Evolutionary conservation across 805 yeast species (phyloP).

Genomic region (Yueomyces sp.): DNA sequence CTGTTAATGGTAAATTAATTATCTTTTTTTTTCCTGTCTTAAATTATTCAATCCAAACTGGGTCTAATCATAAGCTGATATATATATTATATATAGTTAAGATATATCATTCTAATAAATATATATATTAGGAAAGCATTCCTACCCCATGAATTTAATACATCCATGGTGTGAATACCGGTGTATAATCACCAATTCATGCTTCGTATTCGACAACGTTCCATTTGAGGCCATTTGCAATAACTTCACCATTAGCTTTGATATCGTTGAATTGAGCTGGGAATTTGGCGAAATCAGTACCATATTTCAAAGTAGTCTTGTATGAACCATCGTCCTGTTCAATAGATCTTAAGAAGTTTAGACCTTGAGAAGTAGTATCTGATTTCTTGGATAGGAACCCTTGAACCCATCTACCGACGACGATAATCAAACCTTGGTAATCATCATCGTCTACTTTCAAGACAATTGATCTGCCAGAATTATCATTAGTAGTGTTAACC

Average conservation of each 20-base stretch:
- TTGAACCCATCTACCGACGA: constrained; percentile 24
- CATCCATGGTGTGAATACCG: no score
- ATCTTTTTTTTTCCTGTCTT: no score
- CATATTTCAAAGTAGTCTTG: constrained; percentile 10
- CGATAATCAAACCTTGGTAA: constrained; percentile 18
- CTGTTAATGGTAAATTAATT: no score
- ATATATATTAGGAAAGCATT: no score
- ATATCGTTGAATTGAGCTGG: constrained; percentile 8
- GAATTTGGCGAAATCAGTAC: constrained; percentile 15
- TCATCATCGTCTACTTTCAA: constrained; percentile 12
- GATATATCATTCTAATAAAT: no score
- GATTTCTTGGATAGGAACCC: constrained; percentile 19
- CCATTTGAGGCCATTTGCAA: constrained; percentile 16
- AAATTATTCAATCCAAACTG: no score
- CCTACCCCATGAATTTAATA: no score
- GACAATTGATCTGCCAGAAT: constrained; percentile 13
- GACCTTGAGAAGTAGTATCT: constrained; percentile 8
- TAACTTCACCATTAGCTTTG: constrained; percentile 12
- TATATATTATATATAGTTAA: no score
- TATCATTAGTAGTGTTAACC: constrained; percentile 3
- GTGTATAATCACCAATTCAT: neutral
- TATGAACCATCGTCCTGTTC: constrained; percentile 7
- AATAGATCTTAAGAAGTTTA: constrained; percentile 18
- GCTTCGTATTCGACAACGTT: constrained; percentile 17
- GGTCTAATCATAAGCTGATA: no score